Evolutionary conservation across 306 rosid species (phyloP).

Genomic region (Ochetophila trinervis): DNA sequence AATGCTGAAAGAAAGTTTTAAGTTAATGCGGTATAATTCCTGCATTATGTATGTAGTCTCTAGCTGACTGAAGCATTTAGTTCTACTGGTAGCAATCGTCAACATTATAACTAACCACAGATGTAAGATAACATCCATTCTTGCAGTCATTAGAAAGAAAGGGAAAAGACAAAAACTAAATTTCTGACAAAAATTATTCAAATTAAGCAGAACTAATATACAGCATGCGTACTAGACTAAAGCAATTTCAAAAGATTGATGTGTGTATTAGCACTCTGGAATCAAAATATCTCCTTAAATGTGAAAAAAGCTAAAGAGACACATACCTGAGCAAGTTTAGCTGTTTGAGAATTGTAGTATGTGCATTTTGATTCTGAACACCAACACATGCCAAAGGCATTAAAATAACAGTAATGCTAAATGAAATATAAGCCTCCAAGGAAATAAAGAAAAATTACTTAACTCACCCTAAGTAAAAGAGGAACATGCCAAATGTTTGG

Average conservation of each 20-base stretch:
- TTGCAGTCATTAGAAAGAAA: background rate
- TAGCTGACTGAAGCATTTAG: constrained; percentile 12
- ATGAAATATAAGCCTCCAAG: constrained; percentile 19
- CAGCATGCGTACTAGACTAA: constrained; percentile 6
- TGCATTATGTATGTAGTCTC: constrained; percentile 5
- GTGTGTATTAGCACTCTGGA: constrained; percentile 5
- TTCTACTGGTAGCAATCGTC: constrained; percentile 2
- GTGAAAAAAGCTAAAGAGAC: constrained; percentile 12
- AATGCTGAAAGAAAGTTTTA: constrained; percentile 47
- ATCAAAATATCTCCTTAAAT: constrained; percentile 9
- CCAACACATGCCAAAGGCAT: constrained; percentile 15
- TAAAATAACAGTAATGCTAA: constrained; percentile 22
- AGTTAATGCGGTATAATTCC: too few species aligned
- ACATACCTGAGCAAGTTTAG: constrained; percentile 66
- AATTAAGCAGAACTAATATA: constrained; percentile 1
- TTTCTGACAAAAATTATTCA: constrained; percentile 16
- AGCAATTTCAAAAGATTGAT: constrained; percentile 15
- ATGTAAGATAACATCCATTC: background rate
- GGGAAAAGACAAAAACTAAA: background rate
- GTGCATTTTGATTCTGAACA: constrained; percentile 89
- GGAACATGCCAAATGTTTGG: constrained; percentile 99
- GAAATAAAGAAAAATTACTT: constrained; percentile 18
- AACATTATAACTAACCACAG: background rate
- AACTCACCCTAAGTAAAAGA: constrained; percentile 85
- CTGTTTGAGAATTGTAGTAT: constrained; percentile 78